Evolutionary conservation across 305 asterid genomes (phyloP), one percentile per base, ranked within the genome.

Genomic region (Solanum aculeatissimum): DNA sequence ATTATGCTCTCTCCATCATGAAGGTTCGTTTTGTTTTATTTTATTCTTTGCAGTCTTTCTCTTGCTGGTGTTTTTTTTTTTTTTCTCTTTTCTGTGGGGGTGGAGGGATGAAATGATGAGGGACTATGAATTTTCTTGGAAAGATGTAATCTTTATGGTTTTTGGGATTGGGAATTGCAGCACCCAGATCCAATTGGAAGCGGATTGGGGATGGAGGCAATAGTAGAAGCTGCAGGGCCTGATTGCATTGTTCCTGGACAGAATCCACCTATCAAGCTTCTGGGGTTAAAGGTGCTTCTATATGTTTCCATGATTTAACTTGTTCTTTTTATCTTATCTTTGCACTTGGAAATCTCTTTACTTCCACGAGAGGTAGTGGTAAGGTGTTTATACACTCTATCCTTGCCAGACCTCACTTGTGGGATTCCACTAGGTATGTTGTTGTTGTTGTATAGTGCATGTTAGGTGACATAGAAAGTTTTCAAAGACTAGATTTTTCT

Each of bases 211-310:
- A 92, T 83, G 81, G 98, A 89, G 89, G 98, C 98, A 54, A 84
- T 97, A 25, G 90, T 95, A 86, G 98, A 97, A 90, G 93, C 99
- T 71, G 98, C 98, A 8, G 99, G 98, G 3, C 98, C 98, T 14
- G 99, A 97, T 84, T 97, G 98, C 88, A 90, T 97, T 86, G 98
- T 95, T 78, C 98, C 98, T 13, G 98, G 99, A 77, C 98, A 92
- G 92, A 68, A 84, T 86, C 65, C 87, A 66, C 99, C 98, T 14
- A 63, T 97, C 88, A 97, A 93, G 86, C 83, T 97, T 85, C 94
- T 97, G 70, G 99, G 98, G 85, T 91, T 97, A 35, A 95, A 94
- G 99, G 99, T 95, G 87, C 83, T 82, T 25, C 51, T 49, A 29
- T 40, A 7, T 70, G 53, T 38, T 40, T 42, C 35, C 54, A 42